These are phyloP conservation scores for Podaxis mareebaensis DNA, from an alignment of 768 basidiomycete species.

Conservation along the genomic window DNA sequence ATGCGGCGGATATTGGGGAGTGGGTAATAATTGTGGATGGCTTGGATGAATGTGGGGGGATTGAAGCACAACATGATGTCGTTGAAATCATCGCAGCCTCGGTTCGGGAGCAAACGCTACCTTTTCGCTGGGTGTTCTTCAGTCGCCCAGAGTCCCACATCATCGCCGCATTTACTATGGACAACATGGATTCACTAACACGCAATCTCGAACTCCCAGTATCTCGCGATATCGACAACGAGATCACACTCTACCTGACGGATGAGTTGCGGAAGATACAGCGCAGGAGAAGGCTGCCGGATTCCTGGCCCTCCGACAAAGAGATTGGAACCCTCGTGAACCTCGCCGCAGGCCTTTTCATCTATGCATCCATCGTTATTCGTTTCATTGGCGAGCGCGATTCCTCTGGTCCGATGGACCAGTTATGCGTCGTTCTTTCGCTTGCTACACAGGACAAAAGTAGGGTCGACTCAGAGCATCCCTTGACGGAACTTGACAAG, in stretches of 20 bases:
- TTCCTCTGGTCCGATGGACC: neutral
- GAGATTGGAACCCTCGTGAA: slow-evolving; percentile 1
- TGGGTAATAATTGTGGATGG: slow-evolving; percentile 15
- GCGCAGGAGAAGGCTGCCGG: neutral
- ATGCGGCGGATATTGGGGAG: neutral
- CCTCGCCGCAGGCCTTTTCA: slow-evolving; percentile 8
- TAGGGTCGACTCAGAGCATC: neutral
- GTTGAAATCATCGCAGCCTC: neutral
- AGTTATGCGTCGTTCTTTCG: neutral
- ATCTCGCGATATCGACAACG: slow-evolving; percentile 5
- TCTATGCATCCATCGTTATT: slow-evolving; percentile 12
- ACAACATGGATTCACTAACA: neutral
- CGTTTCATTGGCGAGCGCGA: slow-evolving; percentile 8
- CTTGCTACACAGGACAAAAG: neutral
- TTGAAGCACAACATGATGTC: neutral
- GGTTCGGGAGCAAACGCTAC: neutral
- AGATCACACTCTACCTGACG: slow-evolving; percentile 5
- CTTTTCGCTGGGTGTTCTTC: slow-evolving; percentile 8
- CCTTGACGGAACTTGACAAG: neutral
- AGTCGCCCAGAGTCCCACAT: slow-evolving; percentile 18
- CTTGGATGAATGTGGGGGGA: slow-evolving; percentile 15
- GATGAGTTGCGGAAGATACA: neutral
- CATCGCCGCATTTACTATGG: neutral
- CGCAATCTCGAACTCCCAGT: neutral
- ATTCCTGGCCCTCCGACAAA: slow-evolving; percentile 13